Evolutionary conservation across 768 basidiomycete genomes (phyloP), one percentile per base, ranked within the genome.

Genomic region (Psilocybe cyanescens): DNA sequence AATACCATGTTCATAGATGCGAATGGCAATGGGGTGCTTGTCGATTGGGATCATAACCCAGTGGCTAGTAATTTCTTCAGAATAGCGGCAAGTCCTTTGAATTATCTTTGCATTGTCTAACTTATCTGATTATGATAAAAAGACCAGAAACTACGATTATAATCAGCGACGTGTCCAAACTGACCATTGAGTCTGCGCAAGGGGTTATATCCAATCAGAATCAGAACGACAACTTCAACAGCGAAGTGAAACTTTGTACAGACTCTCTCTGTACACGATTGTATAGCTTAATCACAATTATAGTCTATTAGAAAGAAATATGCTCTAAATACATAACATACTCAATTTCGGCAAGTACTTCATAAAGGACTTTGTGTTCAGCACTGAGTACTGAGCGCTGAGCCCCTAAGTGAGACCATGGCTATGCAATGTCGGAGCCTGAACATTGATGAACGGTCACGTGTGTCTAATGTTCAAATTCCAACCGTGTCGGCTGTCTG

Each of bases 381-480:
- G 24, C 24, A 24, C 24, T 24, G 24, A 24, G 24, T 24, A 24
- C 11, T 35, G 33, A 35, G 11, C 33, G 6, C 11, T 6, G 11
- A 35, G 33, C 33, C 3, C 33, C 33, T 35, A 35, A 11, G 11
- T 35, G 11, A 35, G 33, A 35, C 11, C 14, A 44, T 49, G 57
- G 57, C 57, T 58, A 33, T 58, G 57, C n/a, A 19, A 24, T 24
- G 24, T 24, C 24, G 24, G 24, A 24, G 24, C 24, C 24, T 24
- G 24, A 24, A 24, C 24, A 31, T 41, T 12, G 17, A 55, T 28
- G 46, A 55, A 53, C 61, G 61, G 30, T 57, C 61, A 62, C 56
- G 51, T 62, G 61, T 0, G 28, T 5, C 3, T 37, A 61, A 61
- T 61, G 60, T 62, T 57, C 61, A 57, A 62, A 44, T 53, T 54